phyloP scores from a whole-genome alignment of 768 basidiomycete species.

The Amylocystis lapponica region DNA sequence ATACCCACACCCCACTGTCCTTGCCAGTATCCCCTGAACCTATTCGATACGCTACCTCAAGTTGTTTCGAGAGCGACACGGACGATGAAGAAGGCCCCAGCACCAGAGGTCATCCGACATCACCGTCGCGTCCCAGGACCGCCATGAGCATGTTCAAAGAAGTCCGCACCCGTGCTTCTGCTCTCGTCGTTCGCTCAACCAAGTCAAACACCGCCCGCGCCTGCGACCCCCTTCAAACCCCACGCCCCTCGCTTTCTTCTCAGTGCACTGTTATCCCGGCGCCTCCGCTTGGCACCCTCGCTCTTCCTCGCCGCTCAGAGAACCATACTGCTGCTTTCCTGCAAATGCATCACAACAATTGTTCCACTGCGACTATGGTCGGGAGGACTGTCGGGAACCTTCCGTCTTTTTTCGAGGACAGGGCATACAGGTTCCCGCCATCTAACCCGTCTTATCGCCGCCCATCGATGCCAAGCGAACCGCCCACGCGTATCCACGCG shows the following conservation, averaged over 20 bases:
- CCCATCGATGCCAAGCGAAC: conserved; percentile 7
- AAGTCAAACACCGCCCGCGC: conserved; percentile 10
- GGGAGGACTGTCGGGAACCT: conserved; percentile 2
- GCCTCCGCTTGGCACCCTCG: conserved; percentile 5
- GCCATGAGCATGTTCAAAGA: conserved; percentile 16
- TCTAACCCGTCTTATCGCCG: conserved; percentile 11
- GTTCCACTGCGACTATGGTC: too few species aligned
- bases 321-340: conserved; percentile 4
- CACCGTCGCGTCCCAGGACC: conserved; percentile 15
- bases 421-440: conserved; percentile 8
- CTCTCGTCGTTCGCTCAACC: conserved; percentile 16
- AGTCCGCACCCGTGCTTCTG: conserved; percentile 22
- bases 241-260: conserved; percentile 11
- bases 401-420: conserved; percentile 16
- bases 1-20: conserved; percentile 1
- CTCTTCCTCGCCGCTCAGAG: conserved; percentile 3
- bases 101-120: conserved; percentile 2
- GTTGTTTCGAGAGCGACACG: conserved; percentile 12
- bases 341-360: conserved; percentile 3
- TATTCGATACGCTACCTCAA: conserved; percentile 3
- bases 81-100: conserved; percentile 5
- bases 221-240: too few species aligned
- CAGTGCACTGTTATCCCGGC: conserved; percentile 6
- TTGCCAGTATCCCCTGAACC: too few species aligned
- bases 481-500: conserved; percentile 7